These are phyloP conservation scores for Boletus subluridellus DNA, from an alignment of 1,284 basidiomycete genomes.

Conservation along the genomic window DNA sequence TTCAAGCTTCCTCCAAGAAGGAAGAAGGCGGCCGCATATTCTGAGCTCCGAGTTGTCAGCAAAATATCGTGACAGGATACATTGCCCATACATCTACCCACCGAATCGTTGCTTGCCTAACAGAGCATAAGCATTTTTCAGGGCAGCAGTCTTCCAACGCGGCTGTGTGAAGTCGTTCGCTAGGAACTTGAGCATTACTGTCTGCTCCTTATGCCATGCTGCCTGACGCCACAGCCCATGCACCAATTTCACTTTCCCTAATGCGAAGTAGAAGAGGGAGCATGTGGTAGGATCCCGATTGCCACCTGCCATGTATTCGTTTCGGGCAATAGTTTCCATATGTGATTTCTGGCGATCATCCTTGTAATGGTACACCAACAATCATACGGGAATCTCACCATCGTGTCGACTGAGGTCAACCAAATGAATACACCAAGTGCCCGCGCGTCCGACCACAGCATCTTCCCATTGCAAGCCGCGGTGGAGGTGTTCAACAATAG, in stretches of 20 bases:
- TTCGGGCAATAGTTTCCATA: constrained; percentile 88
- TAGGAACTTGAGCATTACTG: constrained; percentile 89
- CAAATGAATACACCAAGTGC: constrained; percentile 86
- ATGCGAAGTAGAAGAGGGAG: constrained; percentile 91
- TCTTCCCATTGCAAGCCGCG: constrained; percentile 73
- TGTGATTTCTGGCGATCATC: constrained; percentile 57
- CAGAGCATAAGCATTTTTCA: constrained; percentile 95
- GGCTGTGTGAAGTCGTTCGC: constrained; percentile 84
- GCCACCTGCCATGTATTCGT: constrained; percentile 85
- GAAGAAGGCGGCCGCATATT: constrained; percentile 97
- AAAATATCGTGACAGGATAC: neutral
- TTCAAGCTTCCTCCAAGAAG: constrained; percentile 84
- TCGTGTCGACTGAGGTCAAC: constrained; percentile 71
- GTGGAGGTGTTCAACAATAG: constrained; percentile 71
- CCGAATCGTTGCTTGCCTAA: constrained; percentile 90
- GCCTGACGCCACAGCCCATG: constrained; percentile 96
- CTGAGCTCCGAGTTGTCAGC: constrained; percentile 40
- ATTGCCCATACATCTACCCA: constrained; percentile 37
- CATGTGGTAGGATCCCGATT: constrained; percentile 85
- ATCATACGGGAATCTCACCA: constrained; percentile 52
- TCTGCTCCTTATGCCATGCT: constrained; percentile 88
- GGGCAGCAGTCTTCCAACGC: constrained; percentile 89
- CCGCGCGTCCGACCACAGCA: constrained; percentile 85
- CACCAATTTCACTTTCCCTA: constrained; percentile 89
- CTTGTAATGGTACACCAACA: neutral